Evolutionary conservation across 2,329 filamentous ascomycete species (phyloP), one percentile per base, ranked within the genome.

Genomic region (Arthrobotrys conoides): DNA sequence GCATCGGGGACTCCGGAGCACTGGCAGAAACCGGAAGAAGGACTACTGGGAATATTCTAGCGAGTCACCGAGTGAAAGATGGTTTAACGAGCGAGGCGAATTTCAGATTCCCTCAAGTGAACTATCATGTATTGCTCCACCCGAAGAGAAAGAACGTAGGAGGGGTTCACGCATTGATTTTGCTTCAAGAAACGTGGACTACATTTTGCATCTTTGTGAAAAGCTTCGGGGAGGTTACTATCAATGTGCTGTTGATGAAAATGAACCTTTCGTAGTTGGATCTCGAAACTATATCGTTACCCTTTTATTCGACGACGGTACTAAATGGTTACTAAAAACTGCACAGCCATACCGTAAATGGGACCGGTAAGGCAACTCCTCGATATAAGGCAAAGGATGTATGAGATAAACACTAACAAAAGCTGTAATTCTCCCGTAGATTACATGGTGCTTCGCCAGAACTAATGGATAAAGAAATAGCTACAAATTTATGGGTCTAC

Each of bases 211-310:
- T 8, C 36, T 79, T 9, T 72, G 63, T 10, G 68, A 79, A 24
- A 68, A 63, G 14, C n/a, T 55, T 30, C 63, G 75, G 8, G 75
- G 75, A 18, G 55, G 55, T 5, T 53, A 68, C 22, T 79, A 65
- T 57, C 63, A 51, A 59, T 79, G 75, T 27, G 59, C 48, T 9
- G 49, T 72, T 30, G 75, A 72, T 36, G 65, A 73, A 12, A 44
- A 36, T 27, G 53, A 48, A 16, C 49, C 18, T 1, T 24, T 79
- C 16, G 33, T 65, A 14, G 75, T 79, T 41, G 75, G 75, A 18
- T 79, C 68, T 46, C 51, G 75, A 18, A 79, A 79, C 36, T 79
- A 79, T 22, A 68, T 79, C 18, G 68, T 79, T 3, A 61, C 61
- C 3, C 36, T 79, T 3, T 5, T 65, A 6, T 79, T 79, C 27